A percentile compares a stretch with the other conserved stretches of the same genome.
phyloP scores from a whole-genome alignment of 1,139 yeast genomes.

The Yarrowia galli region DNA sequence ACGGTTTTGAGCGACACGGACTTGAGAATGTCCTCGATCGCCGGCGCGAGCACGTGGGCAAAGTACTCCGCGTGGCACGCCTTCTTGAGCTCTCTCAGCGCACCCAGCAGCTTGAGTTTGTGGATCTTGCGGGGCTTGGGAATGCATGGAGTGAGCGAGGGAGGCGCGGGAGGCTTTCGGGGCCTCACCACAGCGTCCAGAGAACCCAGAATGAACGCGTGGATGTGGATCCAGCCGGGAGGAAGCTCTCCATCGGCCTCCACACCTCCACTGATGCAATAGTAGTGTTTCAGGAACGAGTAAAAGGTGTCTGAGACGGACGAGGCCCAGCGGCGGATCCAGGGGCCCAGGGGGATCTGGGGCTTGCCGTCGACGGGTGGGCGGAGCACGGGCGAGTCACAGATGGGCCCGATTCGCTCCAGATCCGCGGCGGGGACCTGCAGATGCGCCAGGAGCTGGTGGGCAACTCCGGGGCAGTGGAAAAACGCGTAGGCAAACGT shows the following conservation, averaged over 20 bases:
- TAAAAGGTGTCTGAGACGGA: constrained; percentile 64
- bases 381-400: constrained; percentile 21
- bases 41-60: constrained; percentile 44
- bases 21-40: constrained; percentile 50
- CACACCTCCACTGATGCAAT: constrained; percentile 49
- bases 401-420: constrained; percentile 48
- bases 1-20: constrained; percentile 51
- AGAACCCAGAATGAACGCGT: constrained; percentile 49
- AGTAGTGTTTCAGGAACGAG: constrained; percentile 77
- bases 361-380: constrained; percentile 29
- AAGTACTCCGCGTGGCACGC: constrained; percentile 44
- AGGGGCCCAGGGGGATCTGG: constrained; percentile 55
- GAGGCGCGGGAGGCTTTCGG: constrained; percentile 43
- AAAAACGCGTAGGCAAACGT: constrained; percentile 73
- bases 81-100: constrained; percentile 52
- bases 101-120: constrained; percentile 49
- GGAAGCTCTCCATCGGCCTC: constrained; percentile 46
- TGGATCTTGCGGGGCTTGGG: constrained; percentile 49
- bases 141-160: constrained; percentile 44
- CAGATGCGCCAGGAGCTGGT: constrained; percentile 66
- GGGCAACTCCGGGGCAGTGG: constrained; percentile 66
- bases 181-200: constrained; percentile 49
- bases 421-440: constrained; percentile 57
- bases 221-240: constrained; percentile 52
- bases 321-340: constrained; percentile 72